phyloP scores from a whole-genome alignment of 2,329 filamentous ascomycete genomes.

The Biscogniauxia mediterranea region DNA sequence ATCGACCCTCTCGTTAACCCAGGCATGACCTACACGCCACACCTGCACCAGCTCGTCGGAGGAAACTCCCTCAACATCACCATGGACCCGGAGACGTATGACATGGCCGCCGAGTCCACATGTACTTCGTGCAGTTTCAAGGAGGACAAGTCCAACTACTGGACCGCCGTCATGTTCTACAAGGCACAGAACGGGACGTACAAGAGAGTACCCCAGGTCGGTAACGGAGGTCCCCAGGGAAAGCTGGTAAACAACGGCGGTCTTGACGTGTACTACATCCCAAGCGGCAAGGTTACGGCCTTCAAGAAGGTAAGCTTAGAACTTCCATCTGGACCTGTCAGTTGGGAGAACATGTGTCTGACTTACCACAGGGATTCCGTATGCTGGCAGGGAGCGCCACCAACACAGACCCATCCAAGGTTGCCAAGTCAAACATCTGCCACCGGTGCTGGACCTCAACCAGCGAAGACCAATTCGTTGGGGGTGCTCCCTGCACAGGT shows the following conservation, averaged over 20 bases:
- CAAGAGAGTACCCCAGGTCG: constrained; percentile 43
- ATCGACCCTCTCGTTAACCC: constrained; percentile 47
- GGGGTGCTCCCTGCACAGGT: constrained; percentile 48
- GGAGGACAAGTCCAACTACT: constrained; percentile 47
- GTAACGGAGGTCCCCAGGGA: constrained; percentile 45
- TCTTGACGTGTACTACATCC: constrained; percentile 45
- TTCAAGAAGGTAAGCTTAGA: constrained; percentile 36
- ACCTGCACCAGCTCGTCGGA: constrained; percentile 47
- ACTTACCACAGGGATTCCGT: constrained; percentile 40
- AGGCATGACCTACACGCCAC: constrained; percentile 43
- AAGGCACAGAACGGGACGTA: constrained; percentile 42
- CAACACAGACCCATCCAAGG: constrained; percentile 40
- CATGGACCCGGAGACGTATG: constrained; percentile 39
- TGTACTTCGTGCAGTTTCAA: constrained; percentile 45
- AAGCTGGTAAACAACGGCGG: constrained; percentile 42
- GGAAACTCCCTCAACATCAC: constrained; percentile 45
- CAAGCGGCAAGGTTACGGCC: constrained; percentile 40
- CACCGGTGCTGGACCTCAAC: constrained; percentile 47
- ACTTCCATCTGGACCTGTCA: neutral
- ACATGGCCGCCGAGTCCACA: constrained; percentile 36
- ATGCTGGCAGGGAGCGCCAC: constrained; percentile 45
- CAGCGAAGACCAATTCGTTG: constrained; percentile 46
- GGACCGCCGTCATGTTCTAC: constrained; percentile 47
- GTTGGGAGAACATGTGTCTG: neutral
- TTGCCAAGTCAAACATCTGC: constrained; percentile 42